Evolutionary conservation across 176 grass and related monocot species (phyloP), one percentile per base, ranked within the genome.

Genomic region (Cymbopogon citratus): DNA sequence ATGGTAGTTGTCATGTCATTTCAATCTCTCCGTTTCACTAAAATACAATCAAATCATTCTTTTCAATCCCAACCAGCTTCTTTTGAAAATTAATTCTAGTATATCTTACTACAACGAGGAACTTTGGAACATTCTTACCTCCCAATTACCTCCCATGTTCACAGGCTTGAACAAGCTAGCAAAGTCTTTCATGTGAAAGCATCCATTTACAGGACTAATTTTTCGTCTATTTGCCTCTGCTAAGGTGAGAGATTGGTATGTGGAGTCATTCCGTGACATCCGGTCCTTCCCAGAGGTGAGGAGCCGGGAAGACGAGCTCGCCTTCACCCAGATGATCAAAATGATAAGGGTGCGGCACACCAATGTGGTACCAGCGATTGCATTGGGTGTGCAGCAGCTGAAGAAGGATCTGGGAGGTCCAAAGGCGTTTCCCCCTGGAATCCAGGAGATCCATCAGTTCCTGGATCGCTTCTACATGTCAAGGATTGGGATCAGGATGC

Each of bases 391-490:
- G 34, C 95, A 94, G 66, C 95, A 98, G 73, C 60, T 95, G 74
- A 98, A 93, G 76, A 83, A 90, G 63, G 95, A 98, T 62, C 38
- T 94, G 78, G 67, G 84, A 13, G 88, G 81, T 39, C 34, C 68
- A 5, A 87, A 84, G 74, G 73, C 25, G 1, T 76, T 90, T 9
- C 85, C 88, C 34, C 73, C 59, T 35, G 87, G 86, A 54, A 73
- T 94, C 18, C 79, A 94, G 5, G 95, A 91, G 79, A 98, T 94
- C 24, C 95, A 98, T 74, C 84, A 80, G 49, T 98, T 98, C 80
- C 88, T 98, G 45, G 92, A 98, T 66, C 90, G 95, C 27, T 98
- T 98, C 86, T 98, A 98, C 88, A 83, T 98, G 88, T 93, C 95
- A 40, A 87, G 95, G 78, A 98, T 98, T 73, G 95, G 92, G 9